Evolutionary conservation across 2,329 filamentous ascomycete species (phyloP).

Genomic region (Hymenoscyphus infarciens): DNA sequence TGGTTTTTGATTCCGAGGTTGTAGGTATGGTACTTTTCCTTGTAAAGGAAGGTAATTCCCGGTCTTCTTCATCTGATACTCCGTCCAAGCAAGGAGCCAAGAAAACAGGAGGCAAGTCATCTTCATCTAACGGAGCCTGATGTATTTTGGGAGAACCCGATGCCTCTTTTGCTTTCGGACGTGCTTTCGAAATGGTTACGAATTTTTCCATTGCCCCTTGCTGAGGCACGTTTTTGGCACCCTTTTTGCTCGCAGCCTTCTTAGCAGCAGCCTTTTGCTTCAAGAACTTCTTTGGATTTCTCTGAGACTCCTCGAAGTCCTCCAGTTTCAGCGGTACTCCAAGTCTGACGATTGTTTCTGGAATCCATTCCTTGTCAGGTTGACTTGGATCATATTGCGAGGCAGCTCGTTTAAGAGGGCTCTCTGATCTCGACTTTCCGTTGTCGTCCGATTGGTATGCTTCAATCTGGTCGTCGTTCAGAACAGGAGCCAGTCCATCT

Average conservation of each 20-base stretch:
- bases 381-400: constrained; percentile 61
- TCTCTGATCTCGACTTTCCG: constrained; percentile 20
- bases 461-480: constrained; percentile 61
- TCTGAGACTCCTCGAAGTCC: constrained; percentile 54
- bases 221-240: constrained; percentile 27
- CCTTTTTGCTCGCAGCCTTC: constrained; percentile 28
- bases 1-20: neutral
- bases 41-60: neutral
- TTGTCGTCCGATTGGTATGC: constrained; percentile 30
- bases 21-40: neutral
- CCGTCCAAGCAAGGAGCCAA: constrained; percentile 21
- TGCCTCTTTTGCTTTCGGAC: neutral
- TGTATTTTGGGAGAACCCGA: constrained; percentile 11
- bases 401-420: constrained; percentile 36
- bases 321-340: constrained; percentile 63
- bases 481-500: constrained; percentile 52
- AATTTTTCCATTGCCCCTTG: constrained; percentile 36
- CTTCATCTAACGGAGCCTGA: constrained; percentile 10
- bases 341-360: constrained; percentile 59
- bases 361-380: constrained; percentile 65
- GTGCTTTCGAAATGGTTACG: constrained; percentile 31
- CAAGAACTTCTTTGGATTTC: constrained; percentile 27
- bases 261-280: constrained; percentile 27
- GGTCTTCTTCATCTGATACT: neutral
- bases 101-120: constrained; percentile 21